phyloP scores from a whole-genome alignment of 2,329 filamentous ascomycete species.

The Penicillium crustosum region DNA sequence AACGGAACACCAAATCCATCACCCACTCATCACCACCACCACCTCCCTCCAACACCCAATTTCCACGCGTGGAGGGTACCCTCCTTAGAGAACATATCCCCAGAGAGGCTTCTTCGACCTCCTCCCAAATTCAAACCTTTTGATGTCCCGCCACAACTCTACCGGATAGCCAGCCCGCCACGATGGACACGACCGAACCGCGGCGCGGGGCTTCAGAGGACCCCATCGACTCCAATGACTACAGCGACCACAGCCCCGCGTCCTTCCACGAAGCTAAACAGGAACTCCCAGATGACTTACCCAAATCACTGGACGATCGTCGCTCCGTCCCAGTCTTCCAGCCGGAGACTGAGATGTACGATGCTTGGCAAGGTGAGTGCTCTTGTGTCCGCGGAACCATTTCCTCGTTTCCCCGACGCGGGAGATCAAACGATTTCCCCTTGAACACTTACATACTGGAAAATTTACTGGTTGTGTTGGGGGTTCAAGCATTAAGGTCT shows the following conservation, averaged over 20 bases:
- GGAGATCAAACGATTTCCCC: neutral
- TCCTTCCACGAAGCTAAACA: conserved; percentile 23
- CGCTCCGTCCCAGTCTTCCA: conserved; percentile 65
- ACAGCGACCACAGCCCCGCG: conserved; percentile 24
- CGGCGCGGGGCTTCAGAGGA: conserved; percentile 35
- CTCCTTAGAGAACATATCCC: neutral
- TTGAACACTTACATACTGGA: neutral
- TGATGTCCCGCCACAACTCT: conserved; percentile 21
- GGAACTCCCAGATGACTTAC: conserved; percentile 77
- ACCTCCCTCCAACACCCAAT: neutral
- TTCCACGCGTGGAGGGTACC: neutral
- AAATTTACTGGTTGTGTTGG: neutral
- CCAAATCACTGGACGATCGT: conserved; percentile 87
- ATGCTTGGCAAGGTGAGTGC: conserved; percentile 89
- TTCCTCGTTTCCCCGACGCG: neutral
- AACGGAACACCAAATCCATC: conserved; percentile 10
- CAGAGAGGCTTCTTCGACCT: conserved; percentile 15
- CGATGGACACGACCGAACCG: conserved; percentile 38
- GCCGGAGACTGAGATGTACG: conserved; percentile 94
- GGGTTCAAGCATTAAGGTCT: conserved; percentile 1
- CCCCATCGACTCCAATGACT: conserved; percentile 20
- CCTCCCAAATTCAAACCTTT: conserved; percentile 9
- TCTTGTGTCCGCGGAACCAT: neutral
- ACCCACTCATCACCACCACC: neutral
- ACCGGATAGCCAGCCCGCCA: conserved; percentile 21